These are phyloP conservation scores for Ascocoryne sarcoides DNA, from an alignment of 2,329 filamentous ascomycete species.

Conservation along the genomic window DNA sequence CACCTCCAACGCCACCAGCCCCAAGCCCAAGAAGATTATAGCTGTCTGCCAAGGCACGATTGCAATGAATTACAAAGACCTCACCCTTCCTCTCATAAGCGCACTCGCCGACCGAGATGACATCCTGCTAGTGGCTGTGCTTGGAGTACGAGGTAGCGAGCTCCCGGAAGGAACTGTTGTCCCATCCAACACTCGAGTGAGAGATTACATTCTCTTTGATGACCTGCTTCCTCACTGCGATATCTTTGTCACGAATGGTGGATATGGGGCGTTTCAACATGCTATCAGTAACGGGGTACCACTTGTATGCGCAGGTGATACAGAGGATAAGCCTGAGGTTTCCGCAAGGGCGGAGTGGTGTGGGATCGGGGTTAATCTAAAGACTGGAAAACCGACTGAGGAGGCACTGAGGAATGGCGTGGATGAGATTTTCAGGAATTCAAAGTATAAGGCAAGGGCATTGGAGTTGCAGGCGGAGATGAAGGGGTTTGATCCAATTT, in stretches of 20 bases:
- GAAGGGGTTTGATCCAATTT: slow-evolving; percentile 12
- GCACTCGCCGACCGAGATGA: slow-evolving; percentile 29
- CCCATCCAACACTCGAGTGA: slow-evolving; percentile 28
- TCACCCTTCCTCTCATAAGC: slow-evolving; percentile 30
- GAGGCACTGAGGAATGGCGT: slow-evolving; percentile 12
- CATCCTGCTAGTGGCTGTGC: slow-evolving; percentile 29
- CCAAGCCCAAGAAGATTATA: slow-evolving; percentile 31
- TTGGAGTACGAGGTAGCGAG: slow-evolving; percentile 21
- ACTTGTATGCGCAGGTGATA: slow-evolving; percentile 27
- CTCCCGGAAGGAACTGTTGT: slow-evolving; percentile 25
- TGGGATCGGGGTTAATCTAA: slow-evolving; percentile 31
- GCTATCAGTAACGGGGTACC: slow-evolving; percentile 28
- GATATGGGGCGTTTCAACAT: slow-evolving; percentile 31
- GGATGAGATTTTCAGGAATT: slow-evolving; percentile 11
- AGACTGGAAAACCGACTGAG: slow-evolving; percentile 9
- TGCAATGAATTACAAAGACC: slow-evolving; percentile 23
- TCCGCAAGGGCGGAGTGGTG: slow-evolving; percentile 27
- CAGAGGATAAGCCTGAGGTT: slow-evolving; percentile 30
- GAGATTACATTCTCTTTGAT: slow-evolving; percentile 32
- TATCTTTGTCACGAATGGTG: slow-evolving; percentile 31
- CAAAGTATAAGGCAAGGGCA: slow-evolving; percentile 13
- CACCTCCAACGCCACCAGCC: slow-evolving; percentile 31
- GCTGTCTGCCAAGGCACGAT: slow-evolving; percentile 32
- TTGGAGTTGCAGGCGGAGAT: slow-evolving; percentile 16
- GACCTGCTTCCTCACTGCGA: slow-evolving; percentile 28